Conservation (phyloP, 1,284 basidiomycete genomes). For the Sanghuangporus baumii region DNA sequence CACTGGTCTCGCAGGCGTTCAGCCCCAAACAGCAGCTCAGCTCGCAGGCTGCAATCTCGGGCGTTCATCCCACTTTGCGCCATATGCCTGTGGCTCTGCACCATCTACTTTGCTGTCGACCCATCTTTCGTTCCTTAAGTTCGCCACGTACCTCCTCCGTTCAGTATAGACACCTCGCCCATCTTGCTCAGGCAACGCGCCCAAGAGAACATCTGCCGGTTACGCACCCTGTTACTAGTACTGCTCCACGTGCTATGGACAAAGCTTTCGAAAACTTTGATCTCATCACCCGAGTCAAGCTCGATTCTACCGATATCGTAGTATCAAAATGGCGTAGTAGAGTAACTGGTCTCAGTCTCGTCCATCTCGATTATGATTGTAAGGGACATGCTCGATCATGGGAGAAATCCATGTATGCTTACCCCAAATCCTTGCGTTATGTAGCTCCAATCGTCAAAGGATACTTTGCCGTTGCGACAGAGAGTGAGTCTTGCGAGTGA, state of each 20-base stretch:
- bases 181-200: conserved; percentile 1
- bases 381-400: conserved; percentile 18
- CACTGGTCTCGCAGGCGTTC: no score
- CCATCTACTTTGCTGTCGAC: conserved; percentile 4
- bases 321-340: conserved; percentile 85
- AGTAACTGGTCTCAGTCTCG: conserved; percentile 70
- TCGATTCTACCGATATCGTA: conserved; percentile 71
- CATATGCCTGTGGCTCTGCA: conserved; percentile 3
- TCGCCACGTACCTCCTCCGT: neutral
- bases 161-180: conserved; percentile 5
- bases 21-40: no score
- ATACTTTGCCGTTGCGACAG: conserved; percentile 89
- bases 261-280: conserved; percentile 71
- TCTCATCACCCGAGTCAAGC: conserved; percentile 63
- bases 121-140: conserved; percentile 5
- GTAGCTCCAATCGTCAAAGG: conserved; percentile 87
- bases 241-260: conserved; percentile 3
- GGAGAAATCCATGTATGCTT: conserved; percentile 12
- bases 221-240: neutral
- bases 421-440: conserved; percentile 10
- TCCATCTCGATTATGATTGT: conserved; percentile 84
- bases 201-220: neutral
- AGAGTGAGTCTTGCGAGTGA: conserved; percentile 55
- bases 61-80: neutral
- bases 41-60: no score